Percentiles rank a stretch among this genome's conserved stretches.
Conservation (phyloP, 192 early-diverging fungal species). For the Cladochytrium replicatum region DNA sequence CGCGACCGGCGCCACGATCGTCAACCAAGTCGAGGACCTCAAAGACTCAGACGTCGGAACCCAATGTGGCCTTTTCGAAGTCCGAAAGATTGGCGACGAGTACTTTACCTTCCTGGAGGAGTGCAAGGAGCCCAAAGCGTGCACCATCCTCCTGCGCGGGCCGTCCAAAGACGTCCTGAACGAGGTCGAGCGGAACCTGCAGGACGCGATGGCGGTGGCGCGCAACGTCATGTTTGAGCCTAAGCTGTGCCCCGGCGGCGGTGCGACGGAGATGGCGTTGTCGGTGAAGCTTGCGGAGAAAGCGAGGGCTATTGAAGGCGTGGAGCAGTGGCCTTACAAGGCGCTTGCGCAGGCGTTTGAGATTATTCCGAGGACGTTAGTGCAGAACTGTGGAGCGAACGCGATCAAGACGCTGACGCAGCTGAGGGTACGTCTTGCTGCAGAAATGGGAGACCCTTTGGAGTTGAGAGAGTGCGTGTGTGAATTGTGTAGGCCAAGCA, state of each 20-base stretch:
- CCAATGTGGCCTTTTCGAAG: slow-evolving; percentile 81
- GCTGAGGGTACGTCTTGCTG: slow-evolving; percentile 51
- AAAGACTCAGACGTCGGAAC: slow-evolving; percentile 94
- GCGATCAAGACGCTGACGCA: slow-evolving; percentile 94
- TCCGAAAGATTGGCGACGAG: slow-evolving; percentile 99
- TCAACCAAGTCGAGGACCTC: slow-evolving; percentile 93
- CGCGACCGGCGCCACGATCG: slow-evolving; percentile 92
- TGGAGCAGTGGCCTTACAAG: slow-evolving; percentile 95
- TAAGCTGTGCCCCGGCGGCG: slow-evolving; percentile 87
- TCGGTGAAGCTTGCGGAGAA: slow-evolving; percentile 80
- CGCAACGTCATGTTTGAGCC: slow-evolving; percentile 97
- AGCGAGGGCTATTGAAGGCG: slow-evolving; percentile 79
- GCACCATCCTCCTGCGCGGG: slow-evolving; percentile 93
- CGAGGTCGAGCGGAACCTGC: slow-evolving; percentile 97
- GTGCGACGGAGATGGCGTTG: slow-evolving; percentile 96
- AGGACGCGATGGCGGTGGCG: slow-evolving; percentile 98
- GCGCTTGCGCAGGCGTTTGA: slow-evolving; percentile 92
- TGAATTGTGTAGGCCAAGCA: slow-evolving; percentile 70
- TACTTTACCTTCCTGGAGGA: slow-evolving; percentile 94
- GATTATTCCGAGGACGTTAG: slow-evolving; percentile 94
- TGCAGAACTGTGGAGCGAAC: slow-evolving; percentile 99
- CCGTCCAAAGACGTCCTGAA: slow-evolving; percentile 96
- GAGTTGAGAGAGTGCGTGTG: too few species aligned
- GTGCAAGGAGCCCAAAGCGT: slow-evolving; percentile 96
- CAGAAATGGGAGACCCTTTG: too few species aligned